Percentiles rank a stretch among this genome's conserved stretches.
phyloP scores from a whole-genome alignment of 768 basidiomycete species.

The Boletus pseudo-olivaceus region DNA sequence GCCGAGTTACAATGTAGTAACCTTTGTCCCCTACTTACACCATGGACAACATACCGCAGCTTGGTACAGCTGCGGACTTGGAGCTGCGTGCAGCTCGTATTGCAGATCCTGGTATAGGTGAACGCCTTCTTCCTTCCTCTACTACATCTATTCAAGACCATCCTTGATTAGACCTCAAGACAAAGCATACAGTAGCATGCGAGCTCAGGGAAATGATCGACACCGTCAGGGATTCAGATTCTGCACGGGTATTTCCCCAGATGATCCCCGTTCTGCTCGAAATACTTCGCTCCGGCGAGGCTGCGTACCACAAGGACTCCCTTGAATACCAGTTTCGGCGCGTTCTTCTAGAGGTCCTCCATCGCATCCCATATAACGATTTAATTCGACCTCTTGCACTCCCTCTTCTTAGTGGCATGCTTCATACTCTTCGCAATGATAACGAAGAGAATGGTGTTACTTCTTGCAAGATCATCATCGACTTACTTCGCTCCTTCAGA shows the following conservation, averaged over 20 bases:
- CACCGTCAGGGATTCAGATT: slow-evolving; percentile 71
- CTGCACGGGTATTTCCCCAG: slow-evolving; percentile 62
- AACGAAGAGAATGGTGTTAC: slow-evolving; percentile 94
- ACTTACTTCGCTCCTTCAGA: slow-evolving; percentile 78
- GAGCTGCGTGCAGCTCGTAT: slow-evolving; percentile 70
- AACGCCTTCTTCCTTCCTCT: slow-evolving; percentile 11
- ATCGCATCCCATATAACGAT: slow-evolving; percentile 82
- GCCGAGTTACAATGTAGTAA: background rate
- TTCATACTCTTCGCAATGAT: slow-evolving; percentile 80
- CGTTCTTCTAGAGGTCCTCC: slow-evolving; percentile 82
- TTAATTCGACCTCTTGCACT: slow-evolving; percentile 64
- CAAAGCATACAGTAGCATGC: slow-evolving; percentile 64
- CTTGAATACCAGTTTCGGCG: slow-evolving; percentile 81
- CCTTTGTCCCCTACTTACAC: slow-evolving; percentile 1
- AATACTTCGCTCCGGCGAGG: slow-evolving; percentile 64
- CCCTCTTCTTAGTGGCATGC: slow-evolving; percentile 73
- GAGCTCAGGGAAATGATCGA: slow-evolving; percentile 84
- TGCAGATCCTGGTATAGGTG: slow-evolving; percentile 72
- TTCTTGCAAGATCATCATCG: slow-evolving; percentile 89
- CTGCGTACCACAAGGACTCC: slow-evolving; percentile 62
- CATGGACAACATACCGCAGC: slow-evolving; percentile 45
- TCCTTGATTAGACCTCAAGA: slow-evolving; percentile 56
- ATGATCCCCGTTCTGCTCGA: slow-evolving; percentile 74
- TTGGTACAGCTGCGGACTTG: slow-evolving; percentile 53
- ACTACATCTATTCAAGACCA: background rate